These are phyloP conservation scores for Vaccinium darrowii DNA, from an alignment of 148 eudicot genomes.

Conservation along the genomic window DNA sequence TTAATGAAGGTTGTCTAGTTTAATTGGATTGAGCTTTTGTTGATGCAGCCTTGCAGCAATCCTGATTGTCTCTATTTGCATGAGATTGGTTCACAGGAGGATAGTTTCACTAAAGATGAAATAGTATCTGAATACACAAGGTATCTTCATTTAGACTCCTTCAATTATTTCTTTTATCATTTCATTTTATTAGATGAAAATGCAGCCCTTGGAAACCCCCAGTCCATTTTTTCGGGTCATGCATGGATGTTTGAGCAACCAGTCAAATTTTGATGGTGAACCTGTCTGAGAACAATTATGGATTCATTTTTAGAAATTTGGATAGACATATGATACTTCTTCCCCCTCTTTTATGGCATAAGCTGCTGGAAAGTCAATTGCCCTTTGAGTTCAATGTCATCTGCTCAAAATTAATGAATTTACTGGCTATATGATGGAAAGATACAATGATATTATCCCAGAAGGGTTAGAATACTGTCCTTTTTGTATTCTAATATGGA, in stretches of 20 bases:
- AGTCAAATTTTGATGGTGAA: background rate
- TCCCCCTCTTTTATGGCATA: background rate
- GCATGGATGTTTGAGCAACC: background rate
- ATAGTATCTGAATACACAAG: slow-evolving; percentile 75
- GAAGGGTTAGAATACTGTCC: background rate
- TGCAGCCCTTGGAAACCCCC: background rate
- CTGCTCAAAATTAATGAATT: background rate
- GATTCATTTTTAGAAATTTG: background rate
- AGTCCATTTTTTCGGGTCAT: background rate
- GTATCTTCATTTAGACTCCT: slow-evolving; percentile 33
- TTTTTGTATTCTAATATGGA: background rate
- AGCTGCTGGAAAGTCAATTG: background rate
- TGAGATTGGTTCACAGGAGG: slow-evolving; percentile 91
- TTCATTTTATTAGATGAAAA: background rate
- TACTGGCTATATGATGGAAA: background rate
- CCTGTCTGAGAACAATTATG: background rate
- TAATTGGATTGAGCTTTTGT: slow-evolving; percentile 12
- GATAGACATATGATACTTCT: background rate
- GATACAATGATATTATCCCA: background rate
- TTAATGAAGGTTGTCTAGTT: background rate
- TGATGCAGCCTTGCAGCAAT: slow-evolving; percentile 85
- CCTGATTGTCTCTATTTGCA: slow-evolving; percentile 96
- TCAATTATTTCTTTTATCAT: background rate
- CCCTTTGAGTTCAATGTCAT: background rate
- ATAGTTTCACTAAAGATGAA: slow-evolving; percentile 94